Percentiles rank a stretch among this genome's conserved stretches.
phyloP scores from a whole-genome alignment of 2,329 filamentous ascomycete species.

The Botrytis deweyae region DNA sequence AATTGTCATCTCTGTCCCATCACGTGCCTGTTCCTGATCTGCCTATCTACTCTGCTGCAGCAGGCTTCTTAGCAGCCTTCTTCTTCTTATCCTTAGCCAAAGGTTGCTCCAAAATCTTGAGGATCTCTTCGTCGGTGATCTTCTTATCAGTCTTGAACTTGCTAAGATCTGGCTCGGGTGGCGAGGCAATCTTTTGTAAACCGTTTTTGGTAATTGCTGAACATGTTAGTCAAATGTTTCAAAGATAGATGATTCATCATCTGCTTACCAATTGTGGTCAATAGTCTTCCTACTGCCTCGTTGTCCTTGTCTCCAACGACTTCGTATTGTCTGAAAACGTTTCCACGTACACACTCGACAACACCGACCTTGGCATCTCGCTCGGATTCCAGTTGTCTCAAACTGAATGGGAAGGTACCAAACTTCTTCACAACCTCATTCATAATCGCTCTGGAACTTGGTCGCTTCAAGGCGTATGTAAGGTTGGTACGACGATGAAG shows the following conservation, averaged over 20 bases:
- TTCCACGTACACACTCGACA: constrained; percentile 90
- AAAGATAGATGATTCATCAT: not conserved
- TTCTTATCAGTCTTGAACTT: constrained; percentile 96
- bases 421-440: constrained; percentile 98
- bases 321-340: constrained; percentile 94
- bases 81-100: constrained; percentile 71
- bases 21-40: constrained; percentile 41
- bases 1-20: constrained; percentile 13
- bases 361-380: constrained; percentile 93
- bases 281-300: constrained; percentile 77
- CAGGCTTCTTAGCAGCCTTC: constrained; percentile 47
- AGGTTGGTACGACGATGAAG: constrained; percentile 90
- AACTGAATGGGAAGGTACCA: constrained; percentile 94
- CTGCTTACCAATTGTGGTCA: constrained; percentile 87
- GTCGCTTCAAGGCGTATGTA: constrained; percentile 91
- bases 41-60: constrained; percentile 36
- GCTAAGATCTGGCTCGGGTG: constrained; percentile 71
- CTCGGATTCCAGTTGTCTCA: constrained; percentile 96
- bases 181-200: constrained; percentile 77
- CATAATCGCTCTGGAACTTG: constrained; percentile 86
- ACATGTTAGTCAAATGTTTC: constrained; percentile 33
- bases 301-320: constrained; percentile 91
- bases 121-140: constrained; percentile 91
- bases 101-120: constrained; percentile 90
- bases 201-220: constrained; percentile 97